Base-by-base conservation (phyloP, 306 rosid species). In the Cicer pinnatifidum region DNA sequence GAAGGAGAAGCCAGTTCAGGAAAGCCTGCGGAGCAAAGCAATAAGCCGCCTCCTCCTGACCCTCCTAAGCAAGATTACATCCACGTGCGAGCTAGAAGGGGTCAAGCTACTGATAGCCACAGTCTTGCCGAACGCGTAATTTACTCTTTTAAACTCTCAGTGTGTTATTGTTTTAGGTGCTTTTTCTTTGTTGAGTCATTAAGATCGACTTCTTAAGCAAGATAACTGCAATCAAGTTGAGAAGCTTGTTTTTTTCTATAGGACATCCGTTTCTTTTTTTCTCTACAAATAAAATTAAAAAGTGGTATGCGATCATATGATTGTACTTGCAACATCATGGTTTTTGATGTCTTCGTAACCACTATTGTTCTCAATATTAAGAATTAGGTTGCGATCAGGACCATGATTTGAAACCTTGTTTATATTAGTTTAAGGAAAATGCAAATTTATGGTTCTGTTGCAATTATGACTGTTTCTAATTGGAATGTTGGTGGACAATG, bases 101-200 rank as follows among this genome's bases (percentile, higher is more conserved):
- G 98, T 58, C 98, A 93, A 80, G 98, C 98, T 60, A 93, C 97
- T 60, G 97, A 93, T 84, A 90, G 96, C 83, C 98, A 93, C 71
- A 93, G 98, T 79, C 90, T 93, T 62, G 98, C 98, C 37, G 98
- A 93, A 76, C 86, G 98, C 50, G 98, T 93, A 87, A 70, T 71
- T 75, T 63, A 33, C 69, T 57, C 12, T n/a, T 46, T n/a, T 19
- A 60, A 33, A 33, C 8, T 38, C 47, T 59, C 5, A 28, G 35
- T 3, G 17, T 6, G 17, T 59, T 33, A 59, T 11, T 33, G 10
- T 59, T 13, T 39, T 39, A 13, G 12, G 9, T 63, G 33, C 9
- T 41, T 15, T 16, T 39, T 17, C 33, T 8, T 13, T 63, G 23
- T 8, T 33, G 9, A 15, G 6, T 39, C 5, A 5, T 38, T 62